These are phyloP conservation scores for Sordariomycetes sp. DNA, from an alignment of 2,329 filamentous ascomycete species.

Conservation along the genomic window DNA sequence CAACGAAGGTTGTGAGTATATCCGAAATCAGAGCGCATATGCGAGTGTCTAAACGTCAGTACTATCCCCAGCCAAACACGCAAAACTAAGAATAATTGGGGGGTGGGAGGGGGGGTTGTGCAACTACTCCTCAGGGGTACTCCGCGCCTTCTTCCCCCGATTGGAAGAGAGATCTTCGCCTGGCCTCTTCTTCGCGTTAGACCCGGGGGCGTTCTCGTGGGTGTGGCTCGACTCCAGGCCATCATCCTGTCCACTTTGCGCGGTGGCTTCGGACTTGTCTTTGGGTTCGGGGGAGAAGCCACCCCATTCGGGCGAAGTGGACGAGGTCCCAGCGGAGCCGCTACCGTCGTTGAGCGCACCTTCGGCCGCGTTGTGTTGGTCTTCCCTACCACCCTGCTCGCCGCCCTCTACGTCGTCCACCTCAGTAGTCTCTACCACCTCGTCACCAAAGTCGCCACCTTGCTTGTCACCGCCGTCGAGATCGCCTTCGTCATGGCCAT, in stretches of 20 bases:
- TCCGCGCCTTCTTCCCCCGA: background rate
- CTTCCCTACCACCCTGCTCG: background rate
- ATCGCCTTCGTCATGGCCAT: no score
- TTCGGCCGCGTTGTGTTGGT: background rate
- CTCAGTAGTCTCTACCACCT: background rate
- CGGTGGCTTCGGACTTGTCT: background rate
- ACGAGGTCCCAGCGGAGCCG: background rate
- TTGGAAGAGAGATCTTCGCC: background rate
- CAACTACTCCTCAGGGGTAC: background rate
- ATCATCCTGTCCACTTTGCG: background rate
- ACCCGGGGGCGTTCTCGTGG: background rate
- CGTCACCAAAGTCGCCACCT: no score
- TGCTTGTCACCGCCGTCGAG: background rate
- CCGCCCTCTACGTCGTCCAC: background rate
- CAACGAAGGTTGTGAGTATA: background rate
- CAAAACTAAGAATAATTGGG: background rate
- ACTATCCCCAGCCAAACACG: background rate
- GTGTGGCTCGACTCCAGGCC: background rate
- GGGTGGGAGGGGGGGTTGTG: background rate
- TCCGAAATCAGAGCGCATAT: background rate
- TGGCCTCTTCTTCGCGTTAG: background rate
- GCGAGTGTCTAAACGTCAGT: background rate
- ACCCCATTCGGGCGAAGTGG: background rate
- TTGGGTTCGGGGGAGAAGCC: background rate
- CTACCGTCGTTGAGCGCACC: background rate